Conservation (phyloP, 2,329 filamentous ascomycete genomes). For the Curvularia sp. region DNA sequence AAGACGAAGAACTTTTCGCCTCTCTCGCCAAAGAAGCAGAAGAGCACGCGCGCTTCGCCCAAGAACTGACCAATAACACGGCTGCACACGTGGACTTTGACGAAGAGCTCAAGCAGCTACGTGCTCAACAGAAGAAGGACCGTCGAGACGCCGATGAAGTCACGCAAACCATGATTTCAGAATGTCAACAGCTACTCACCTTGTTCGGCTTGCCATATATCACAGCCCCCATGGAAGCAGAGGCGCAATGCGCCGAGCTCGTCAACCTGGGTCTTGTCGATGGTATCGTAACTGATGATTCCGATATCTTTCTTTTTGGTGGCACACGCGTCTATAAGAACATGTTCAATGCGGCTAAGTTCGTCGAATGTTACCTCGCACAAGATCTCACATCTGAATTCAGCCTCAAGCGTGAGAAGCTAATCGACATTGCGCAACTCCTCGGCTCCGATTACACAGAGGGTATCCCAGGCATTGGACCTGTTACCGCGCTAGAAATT, state of each 20-base stretch:
- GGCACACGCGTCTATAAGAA: constrained; percentile 98
- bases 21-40: constrained; percentile 90
- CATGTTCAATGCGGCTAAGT: constrained; percentile 99
- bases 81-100: constrained; percentile 79
- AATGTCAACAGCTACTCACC: constrained; percentile 88
- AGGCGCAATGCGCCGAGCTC: constrained; percentile 95
- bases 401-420: constrained; percentile 81
- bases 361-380: constrained; percentile 92
- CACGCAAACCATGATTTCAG: constrained; percentile 91
- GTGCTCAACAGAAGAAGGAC: constrained; percentile 95
- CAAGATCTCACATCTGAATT: constrained; percentile 88
- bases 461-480: constrained; percentile 86
- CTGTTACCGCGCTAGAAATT: constrained; percentile 93
- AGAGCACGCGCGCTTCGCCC: constrained; percentile 92
- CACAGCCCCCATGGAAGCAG: constrained; percentile 98
- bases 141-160: constrained; percentile 96
- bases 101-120: constrained; percentile 81
- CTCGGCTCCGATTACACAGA: constrained; percentile 96
- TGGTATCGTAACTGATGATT: constrained; percentile 97
- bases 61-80: constrained; percentile 79
- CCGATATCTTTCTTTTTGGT: constrained; percentile 94
- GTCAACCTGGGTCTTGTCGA: constrained; percentile 88
- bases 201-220: constrained; percentile 96
- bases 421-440: constrained; percentile 89
- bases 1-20: constrained; percentile 86